These are phyloP conservation scores for Botrytis elliptica DNA, from an alignment of 2,329 filamentous ascomycete genomes.

Conservation along the genomic window DNA sequence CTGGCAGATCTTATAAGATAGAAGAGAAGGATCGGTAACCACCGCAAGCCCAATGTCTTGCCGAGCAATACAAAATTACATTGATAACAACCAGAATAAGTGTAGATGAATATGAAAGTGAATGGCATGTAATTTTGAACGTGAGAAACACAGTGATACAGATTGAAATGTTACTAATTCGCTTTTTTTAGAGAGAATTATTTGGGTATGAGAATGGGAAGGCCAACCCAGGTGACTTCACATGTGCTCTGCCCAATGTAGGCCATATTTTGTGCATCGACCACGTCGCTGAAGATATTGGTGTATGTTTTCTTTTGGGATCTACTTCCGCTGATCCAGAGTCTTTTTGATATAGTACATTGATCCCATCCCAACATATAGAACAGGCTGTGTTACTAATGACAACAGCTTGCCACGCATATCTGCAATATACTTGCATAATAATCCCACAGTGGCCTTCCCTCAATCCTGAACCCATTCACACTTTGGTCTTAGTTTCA, in stretches of 20 bases:
- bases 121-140: neutral
- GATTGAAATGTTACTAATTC: no score
- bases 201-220: neutral
- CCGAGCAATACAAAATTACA: conserved; percentile 12
- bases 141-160: neutral
- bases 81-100: neutral
- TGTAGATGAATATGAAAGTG: neutral
- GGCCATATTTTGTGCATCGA: neutral
- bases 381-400: neutral
- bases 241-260: neutral
- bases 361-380: conserved; percentile 4
- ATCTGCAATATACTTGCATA: neutral
- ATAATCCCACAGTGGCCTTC: neutral
- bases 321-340: neutral
- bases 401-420: conserved; percentile 1
- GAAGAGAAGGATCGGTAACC: neutral
- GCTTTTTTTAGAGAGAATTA: no score
- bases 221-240: conserved; percentile 6
- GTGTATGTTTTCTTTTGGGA: conserved; percentile 2
- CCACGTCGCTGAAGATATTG: neutral
- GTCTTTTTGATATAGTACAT: conserved; percentile 18
- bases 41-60: conserved; percentile 9
- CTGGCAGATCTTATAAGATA: conserved; percentile 7
- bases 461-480: neutral
- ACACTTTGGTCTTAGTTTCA: neutral